Conservation (phyloP, 176 grass and related monocot species). For the Thinopyrum elongatum region DNA sequence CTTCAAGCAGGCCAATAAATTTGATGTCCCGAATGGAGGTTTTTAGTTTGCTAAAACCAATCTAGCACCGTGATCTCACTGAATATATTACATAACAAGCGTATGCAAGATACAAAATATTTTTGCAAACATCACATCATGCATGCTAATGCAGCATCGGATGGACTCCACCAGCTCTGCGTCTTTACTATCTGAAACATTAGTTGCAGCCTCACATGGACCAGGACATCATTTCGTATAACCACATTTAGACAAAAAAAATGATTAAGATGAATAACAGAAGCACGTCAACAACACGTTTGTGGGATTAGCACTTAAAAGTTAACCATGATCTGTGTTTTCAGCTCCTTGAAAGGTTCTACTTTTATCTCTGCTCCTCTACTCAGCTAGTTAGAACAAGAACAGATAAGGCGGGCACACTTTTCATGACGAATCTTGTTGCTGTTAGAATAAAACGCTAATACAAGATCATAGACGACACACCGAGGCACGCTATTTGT, state of each 20-base stretch:
- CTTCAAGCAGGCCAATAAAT: not conserved
- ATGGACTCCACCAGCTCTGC: too few species aligned
- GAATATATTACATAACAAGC: too few species aligned
- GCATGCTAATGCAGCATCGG: too few species aligned
- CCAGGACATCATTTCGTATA: not conserved
- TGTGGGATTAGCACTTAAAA: too few species aligned
- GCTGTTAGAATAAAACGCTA: too few species aligned
- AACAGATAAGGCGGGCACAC: not conserved
- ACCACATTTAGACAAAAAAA: not conserved
- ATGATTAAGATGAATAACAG: too few species aligned
- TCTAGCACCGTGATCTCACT: not conserved
- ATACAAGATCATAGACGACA: too few species aligned
- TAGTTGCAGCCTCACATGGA: not conserved
- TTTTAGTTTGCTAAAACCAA: not conserved
- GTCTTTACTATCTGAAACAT: not conserved
- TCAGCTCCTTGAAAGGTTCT: constrained; percentile 16
- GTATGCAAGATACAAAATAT: too few species aligned
- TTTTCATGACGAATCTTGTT: not conserved
- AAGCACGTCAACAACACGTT: too few species aligned
- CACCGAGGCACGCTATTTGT: too few species aligned
- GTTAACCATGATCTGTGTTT: not conserved
- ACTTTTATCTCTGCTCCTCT: not conserved
- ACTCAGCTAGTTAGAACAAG: not conserved
- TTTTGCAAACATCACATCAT: too few species aligned
- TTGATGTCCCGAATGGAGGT: not conserved